phyloP scores from a whole-genome alignment of 345 rosid genomes.

The Combretum micranthum region DNA sequence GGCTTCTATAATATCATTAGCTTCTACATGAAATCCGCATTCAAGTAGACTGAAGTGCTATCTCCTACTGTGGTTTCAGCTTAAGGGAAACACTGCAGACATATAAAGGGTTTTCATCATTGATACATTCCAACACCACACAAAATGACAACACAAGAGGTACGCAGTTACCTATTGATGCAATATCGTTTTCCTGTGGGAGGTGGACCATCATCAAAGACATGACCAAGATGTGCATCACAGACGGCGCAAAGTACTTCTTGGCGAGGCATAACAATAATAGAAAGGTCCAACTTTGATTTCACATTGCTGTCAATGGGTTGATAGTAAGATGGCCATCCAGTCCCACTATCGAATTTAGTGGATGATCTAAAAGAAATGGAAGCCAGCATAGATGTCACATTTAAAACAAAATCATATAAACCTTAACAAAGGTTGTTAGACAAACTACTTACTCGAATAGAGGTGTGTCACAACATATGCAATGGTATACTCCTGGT shows the following conservation, averaged over 20 bases:
- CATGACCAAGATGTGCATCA: conserved; percentile 85
- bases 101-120: background rate
- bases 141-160: background rate
- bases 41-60: background rate
- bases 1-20: too few species aligned
- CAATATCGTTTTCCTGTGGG: conserved; percentile 86
- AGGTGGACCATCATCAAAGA: conserved; percentile 79
- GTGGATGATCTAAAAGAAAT: conserved; percentile 59
- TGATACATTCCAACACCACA: background rate
- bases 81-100: conserved; percentile 42
- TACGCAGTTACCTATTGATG: conserved; percentile 59
- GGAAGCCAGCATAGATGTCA: background rate
- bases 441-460: conserved; percentile 47
- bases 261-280: conserved; percentile 87
- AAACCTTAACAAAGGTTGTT: background rate
- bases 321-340: conserved; percentile 90
- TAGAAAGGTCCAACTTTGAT: conserved; percentile 62
- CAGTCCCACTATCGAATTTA: conserved; percentile 96
- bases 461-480: conserved; percentile 75
- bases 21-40: too few species aligned
- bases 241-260: conserved; percentile 70
- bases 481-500: conserved; percentile 73
- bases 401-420: too few species aligned
- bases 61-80: conserved; percentile 26
- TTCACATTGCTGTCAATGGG: conserved; percentile 64